These are phyloP conservation scores for Penicillium simplicissimum DNA, from an alignment of 495 filamentous ascomycete genomes.

Conservation along the genomic window DNA sequence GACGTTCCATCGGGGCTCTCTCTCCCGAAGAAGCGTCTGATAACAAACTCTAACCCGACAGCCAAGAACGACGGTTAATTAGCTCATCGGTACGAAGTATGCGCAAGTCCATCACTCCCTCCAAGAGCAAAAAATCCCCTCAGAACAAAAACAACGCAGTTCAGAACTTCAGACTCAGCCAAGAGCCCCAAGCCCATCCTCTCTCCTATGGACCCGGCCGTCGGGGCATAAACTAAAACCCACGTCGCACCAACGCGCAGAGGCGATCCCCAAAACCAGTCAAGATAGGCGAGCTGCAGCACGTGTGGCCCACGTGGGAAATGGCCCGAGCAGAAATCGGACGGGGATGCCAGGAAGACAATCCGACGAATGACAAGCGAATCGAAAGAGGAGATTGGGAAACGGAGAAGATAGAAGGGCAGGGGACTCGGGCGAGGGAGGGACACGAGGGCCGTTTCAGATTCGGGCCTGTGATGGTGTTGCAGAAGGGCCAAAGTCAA, in stretches of 20 bases:
- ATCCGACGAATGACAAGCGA: too few species aligned
- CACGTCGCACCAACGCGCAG: slow-evolving; percentile 8
- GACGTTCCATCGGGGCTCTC: neutral
- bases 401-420: neutral
- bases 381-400: neutral
- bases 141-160: neutral
- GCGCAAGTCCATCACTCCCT: neutral
- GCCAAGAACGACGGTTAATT: neutral
- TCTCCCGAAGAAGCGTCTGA: neutral
- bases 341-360: neutral
- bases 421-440: neutral
- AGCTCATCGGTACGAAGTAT: neutral
- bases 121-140: neutral
- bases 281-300: slow-evolving; percentile 31
- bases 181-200: neutral
- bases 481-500: slow-evolving; percentile 1
- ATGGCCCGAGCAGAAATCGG: slow-evolving; percentile 3
- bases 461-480: neutral
- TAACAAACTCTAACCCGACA: neutral
- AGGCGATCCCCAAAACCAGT: slow-evolving; percentile 20
- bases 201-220: neutral
- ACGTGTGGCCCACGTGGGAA: slow-evolving; percentile 33
- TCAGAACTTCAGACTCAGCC: neutral
- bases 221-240: slow-evolving; percentile 18
- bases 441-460: slow-evolving; percentile 6